Evolutionary conservation across 192 early-diverging fungal species (phyloP).

Genomic region (Backusella sp.): DNA sequence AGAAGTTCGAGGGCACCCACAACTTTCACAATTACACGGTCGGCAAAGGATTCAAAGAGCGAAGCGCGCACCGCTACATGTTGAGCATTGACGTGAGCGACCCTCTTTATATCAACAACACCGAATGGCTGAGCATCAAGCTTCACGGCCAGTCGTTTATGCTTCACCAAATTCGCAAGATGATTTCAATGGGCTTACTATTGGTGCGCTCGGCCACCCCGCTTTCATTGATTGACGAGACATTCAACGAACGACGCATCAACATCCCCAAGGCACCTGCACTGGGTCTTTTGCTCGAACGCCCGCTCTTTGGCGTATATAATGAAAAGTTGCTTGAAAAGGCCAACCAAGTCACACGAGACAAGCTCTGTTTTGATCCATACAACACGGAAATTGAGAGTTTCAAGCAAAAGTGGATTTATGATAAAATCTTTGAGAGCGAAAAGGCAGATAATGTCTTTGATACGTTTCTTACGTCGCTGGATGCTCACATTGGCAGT

Average conservation of each 20-base stretch:
- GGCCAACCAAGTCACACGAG: constrained; percentile 27
- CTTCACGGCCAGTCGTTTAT: constrained; percentile 97
- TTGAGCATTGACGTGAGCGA: constrained; percentile 70
- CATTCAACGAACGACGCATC: constrained; percentile 67
- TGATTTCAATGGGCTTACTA: constrained; percentile 89
- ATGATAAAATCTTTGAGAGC: constrained; percentile 71
- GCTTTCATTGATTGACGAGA: constrained; percentile 57
- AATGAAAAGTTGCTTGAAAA: constrained; percentile 46
- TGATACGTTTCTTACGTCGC: constrained; percentile 56
- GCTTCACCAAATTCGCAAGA: constrained; percentile 99
- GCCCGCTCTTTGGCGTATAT: constrained; percentile 65
- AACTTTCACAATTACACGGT: constrained; percentile 98
- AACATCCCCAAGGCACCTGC: constrained; percentile 98
- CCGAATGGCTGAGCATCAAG: constrained; percentile 92
- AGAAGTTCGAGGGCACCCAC: constrained; percentile 79
- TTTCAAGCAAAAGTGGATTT: constrained; percentile 91
- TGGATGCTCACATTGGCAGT: constrained; percentile 55
- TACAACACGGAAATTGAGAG: constrained; percentile 66
- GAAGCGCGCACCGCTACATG: constrained; percentile 80
- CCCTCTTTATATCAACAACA: constrained; percentile 62
- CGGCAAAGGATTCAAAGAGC: constrained; percentile 72
- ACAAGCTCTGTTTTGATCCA: constrained; percentile 54
- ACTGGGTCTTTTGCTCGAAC: constrained; percentile 84
- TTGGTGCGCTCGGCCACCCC: constrained; percentile 76
- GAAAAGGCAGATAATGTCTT: constrained; percentile 69